Evolutionary conservation across 345 rosid species (phyloP), one percentile per base, ranked within the genome.

Genomic region (Syzygium aromaticum): DNA sequence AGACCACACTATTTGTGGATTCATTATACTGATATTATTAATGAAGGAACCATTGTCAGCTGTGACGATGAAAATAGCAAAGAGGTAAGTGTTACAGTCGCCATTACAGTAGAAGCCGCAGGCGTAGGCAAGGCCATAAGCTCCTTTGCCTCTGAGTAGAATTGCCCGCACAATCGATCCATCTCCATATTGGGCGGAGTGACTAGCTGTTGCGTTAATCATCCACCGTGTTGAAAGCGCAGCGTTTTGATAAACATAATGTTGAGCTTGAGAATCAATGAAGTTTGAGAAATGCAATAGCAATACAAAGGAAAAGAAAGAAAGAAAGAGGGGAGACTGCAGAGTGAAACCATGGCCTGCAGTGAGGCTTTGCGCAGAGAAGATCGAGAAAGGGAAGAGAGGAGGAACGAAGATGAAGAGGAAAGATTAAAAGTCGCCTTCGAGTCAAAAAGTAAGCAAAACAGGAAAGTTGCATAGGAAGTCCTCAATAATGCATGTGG

Each of bases 361-460:
- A 23, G 61, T 56, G n/a, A 10, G 10, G 23, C 27, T 9, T 25
- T 23, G 61, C 10, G 61, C 13, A 56, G 61, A 56, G 61, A 23
- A 9, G 61, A 4, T 56, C 23, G 61, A 56, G 61, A 56, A 56
- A 56, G 10, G 27, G 61, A 23, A 56, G 61, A 23, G 63, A 57
- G 28, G 63, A 25, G 63, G 2, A 57, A 57, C 6, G 27, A 0
- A 0, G 63, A 57, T 57, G 63, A n/a, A 57, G 9, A 57, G 10
- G 27, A 10, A 4, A 25, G 28, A 23, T 12, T 0, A 11, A 0
- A 54, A 22, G 25, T 54, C 28, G 13, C 13, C 11, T 4, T 57
- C 0, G 1, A 25, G 28, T 0, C 63, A 57, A 25, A n/a, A 57
- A 23, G 63, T 0, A 57, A 25, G 22, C 57, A 6, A 54, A 2